These are phyloP conservation scores for Rostrohypoxylon terebratum DNA, from an alignment of 495 filamentous ascomycete genomes.

Conservation along the genomic window DNA sequence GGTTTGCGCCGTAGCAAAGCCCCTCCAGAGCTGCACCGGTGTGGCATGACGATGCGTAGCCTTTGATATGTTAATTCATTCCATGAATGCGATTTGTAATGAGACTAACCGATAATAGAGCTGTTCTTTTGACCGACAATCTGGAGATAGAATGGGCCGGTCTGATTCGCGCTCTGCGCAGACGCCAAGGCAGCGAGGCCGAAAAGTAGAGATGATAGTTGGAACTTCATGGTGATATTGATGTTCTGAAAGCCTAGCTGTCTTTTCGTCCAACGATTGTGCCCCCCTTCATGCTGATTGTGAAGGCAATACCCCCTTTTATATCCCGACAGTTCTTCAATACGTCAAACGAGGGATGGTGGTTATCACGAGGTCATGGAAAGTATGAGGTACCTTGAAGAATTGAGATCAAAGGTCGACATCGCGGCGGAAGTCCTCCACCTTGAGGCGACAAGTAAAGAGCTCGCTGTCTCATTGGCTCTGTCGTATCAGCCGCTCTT, in stretches of 20 bases:
- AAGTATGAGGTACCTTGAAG: neutral
- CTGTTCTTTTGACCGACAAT: conserved; percentile 45
- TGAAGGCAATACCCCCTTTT: conserved; percentile 20
- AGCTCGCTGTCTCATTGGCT: conserved; percentile 22
- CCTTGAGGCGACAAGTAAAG: neutral
- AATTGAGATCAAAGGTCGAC: conserved; percentile 10
- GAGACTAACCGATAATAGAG: conserved; percentile 51
- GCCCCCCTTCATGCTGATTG: neutral
- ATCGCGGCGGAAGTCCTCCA: conserved; percentile 12
- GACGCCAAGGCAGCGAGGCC: conserved; percentile 49
- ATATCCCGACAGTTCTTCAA: conserved; percentile 22
- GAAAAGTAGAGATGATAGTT: conserved; percentile 43
- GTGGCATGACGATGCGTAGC: conserved; percentile 63
- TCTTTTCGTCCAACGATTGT: neutral
- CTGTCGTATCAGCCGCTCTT: conserved; percentile 36
- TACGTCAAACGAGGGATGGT: neutral
- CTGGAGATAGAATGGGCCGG: conserved; percentile 57
- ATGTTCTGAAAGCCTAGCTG: neutral
- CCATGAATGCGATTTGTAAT: conserved; percentile 30
- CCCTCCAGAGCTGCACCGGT: conserved; percentile 66
- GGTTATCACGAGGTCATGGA: conserved; percentile 32
- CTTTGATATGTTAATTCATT: conserved; percentile 52
- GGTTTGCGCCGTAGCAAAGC: conserved; percentile 57
- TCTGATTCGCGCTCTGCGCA: conserved; percentile 54
- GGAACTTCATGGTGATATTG: conserved; percentile 48